phyloP scores from a whole-genome alignment of 345 rosid species.

The Eutrema yunnanense region DNA sequence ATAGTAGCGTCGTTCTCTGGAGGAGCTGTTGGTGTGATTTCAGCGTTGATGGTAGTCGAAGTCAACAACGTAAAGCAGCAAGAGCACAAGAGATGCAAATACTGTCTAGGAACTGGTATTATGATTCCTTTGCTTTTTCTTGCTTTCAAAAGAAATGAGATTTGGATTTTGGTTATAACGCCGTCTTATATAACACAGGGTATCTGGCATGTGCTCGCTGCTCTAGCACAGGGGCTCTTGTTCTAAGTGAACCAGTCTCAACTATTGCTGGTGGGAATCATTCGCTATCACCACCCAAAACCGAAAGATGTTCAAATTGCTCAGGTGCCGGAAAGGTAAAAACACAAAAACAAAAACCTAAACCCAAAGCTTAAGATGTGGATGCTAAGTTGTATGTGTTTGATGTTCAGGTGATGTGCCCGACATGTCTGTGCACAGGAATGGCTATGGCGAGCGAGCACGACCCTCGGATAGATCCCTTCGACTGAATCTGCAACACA shows the following conservation, averaged over 20 bases:
- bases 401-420: constrained; percentile 82
- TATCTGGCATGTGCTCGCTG: constrained; percentile 98
- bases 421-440: constrained; percentile 97
- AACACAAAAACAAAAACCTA: not conserved
- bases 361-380: not conserved
- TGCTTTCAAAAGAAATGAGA: not conserved
- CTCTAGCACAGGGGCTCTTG: constrained; percentile 71
- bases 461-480: constrained; percentile 88
- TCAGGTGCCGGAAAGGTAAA: constrained; percentile 93
- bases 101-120: constrained; percentile 94
- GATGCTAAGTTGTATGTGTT: constrained; percentile 9
- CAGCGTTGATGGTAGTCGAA: constrained; percentile 96
- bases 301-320: constrained; percentile 92
- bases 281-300: constrained; percentile 53
- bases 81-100: constrained; percentile 95
- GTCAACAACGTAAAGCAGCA: constrained; percentile 94
- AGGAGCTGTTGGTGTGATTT: constrained; percentile 96
- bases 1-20: constrained; percentile 98
- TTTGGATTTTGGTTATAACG: not conserved
- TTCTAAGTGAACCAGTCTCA: constrained; percentile 64
- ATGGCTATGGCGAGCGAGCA: constrained; percentile 99
- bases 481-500: constrained; percentile 41
- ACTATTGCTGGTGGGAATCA: constrained; percentile 42
- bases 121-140: not conserved
- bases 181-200: constrained; percentile 41